phyloP scores from a whole-genome alignment of 129 eudicot genomes.

The Tagetes erecta region DNA sequence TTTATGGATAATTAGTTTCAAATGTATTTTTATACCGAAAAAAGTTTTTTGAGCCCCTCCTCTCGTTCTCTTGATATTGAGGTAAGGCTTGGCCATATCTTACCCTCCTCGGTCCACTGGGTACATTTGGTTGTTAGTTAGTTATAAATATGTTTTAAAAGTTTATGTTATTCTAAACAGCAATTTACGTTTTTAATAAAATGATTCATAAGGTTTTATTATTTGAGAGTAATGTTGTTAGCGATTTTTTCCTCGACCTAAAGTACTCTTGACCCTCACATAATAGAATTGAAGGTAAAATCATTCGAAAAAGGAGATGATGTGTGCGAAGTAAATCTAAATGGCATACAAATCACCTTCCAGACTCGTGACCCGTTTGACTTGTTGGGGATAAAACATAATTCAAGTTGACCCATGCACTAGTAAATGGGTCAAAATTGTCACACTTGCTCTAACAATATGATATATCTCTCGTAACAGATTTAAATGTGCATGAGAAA shows the following conservation, averaged over 20 bases:
- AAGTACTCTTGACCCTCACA: background rate
- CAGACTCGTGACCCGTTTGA: background rate
- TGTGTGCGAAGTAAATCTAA: background rate
- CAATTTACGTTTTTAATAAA: background rate
- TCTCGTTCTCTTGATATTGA: no score
- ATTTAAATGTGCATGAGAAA: constrained; percentile 2
- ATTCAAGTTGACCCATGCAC: background rate
- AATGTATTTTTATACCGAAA: background rate
- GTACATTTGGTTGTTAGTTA: background rate
- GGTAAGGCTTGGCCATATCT: no score
- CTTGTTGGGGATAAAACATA: background rate
- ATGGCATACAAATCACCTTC: background rate
- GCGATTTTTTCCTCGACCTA: background rate
- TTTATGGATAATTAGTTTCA: background rate
- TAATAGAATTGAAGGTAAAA: background rate
- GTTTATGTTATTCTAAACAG: background rate
- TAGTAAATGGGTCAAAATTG: background rate
- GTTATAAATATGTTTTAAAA: background rate
- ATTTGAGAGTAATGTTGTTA: background rate
- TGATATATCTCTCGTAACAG: background rate
- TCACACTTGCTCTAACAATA: background rate
- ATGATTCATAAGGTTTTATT: background rate
- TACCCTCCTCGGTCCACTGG: no score
- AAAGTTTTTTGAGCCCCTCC: no score
- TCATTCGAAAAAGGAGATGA: background rate